These are phyloP conservation scores for Diaporthe helianthi DNA, from an alignment of 2,329 filamentous ascomycete genomes.

Conservation along the genomic window DNA sequence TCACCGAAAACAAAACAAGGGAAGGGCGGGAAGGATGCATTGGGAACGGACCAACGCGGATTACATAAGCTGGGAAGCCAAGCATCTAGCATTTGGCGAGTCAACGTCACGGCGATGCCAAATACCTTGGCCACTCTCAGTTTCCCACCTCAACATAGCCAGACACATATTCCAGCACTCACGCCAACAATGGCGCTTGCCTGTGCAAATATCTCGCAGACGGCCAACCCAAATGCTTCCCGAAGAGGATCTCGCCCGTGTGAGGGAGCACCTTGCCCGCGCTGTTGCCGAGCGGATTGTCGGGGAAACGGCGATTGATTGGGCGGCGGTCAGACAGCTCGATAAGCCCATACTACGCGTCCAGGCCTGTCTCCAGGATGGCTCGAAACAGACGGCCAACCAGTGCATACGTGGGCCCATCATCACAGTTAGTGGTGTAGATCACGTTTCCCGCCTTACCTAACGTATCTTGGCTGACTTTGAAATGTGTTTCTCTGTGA, in stretches of 20 bases:
- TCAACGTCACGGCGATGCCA: neutral
- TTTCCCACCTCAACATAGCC: neutral
- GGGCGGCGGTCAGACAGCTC: neutral
- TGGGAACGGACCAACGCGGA: neutral
- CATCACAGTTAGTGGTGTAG: neutral
- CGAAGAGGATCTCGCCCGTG: constrained; percentile 11
- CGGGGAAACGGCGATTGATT: constrained; percentile 14
- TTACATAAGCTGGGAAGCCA: constrained; percentile 23
- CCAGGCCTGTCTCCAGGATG: constrained; percentile 21
- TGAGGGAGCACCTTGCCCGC: constrained; percentile 17
- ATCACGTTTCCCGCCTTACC: neutral
- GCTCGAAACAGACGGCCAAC: constrained; percentile 15
- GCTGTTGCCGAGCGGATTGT: constrained; percentile 1
- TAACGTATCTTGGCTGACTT: neutral
- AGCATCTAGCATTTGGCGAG: neutral
- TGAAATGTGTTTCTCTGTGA: no score
- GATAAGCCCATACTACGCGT: constrained; percentile 16
- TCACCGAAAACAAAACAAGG: neutral
- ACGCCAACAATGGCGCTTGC: neutral
- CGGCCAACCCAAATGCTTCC: constrained; percentile 1
- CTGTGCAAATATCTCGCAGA: neutral
- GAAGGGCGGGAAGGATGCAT: neutral
- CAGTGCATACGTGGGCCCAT: constrained; percentile 16
- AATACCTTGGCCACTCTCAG: constrained; percentile 4
- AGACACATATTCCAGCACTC: neutral